Percentiles rank a stretch among this genome's conserved stretches.
Conservation (phyloP, 2,329 filamentous ascomycete species). For the Curvularia hawaiiensis region DNA sequence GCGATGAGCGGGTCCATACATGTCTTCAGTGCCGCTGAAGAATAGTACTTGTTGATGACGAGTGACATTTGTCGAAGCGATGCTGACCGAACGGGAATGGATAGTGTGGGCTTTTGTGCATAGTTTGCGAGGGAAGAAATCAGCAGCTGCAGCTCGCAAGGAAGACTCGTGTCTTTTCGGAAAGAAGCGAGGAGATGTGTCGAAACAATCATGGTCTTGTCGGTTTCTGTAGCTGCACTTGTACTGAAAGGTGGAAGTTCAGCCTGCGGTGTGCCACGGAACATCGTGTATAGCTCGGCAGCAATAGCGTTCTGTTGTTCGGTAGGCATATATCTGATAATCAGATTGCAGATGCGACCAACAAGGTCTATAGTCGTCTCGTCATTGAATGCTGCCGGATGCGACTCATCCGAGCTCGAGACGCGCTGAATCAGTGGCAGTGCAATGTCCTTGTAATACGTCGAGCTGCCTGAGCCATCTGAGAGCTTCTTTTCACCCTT, state of each 20-base stretch:
- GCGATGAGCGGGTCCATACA: conserved; percentile 49
- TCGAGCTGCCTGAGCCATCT: conserved; percentile 45
- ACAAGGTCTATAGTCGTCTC: conserved; percentile 62
- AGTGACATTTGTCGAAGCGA: conserved; percentile 53
- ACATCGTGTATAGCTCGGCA: conserved; percentile 61
- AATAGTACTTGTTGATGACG: conserved; percentile 55
- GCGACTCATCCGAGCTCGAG: conserved; percentile 39
- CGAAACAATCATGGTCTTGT: conserved; percentile 60
- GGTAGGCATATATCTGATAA: conserved; percentile 59
- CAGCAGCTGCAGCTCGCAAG: conserved; percentile 39
- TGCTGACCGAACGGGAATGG: conserved; percentile 36
- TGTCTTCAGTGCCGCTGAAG: conserved; percentile 47
- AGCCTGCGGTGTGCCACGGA: conserved; percentile 42
- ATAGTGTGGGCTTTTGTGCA: conserved; percentile 35
- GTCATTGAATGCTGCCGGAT: conserved; percentile 49
- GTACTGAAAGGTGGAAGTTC: conserved; percentile 41
- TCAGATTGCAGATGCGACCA: conserved; percentile 64
- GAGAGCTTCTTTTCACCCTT: conserved; percentile 59
- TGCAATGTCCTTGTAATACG: conserved; percentile 55
- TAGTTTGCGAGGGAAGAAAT: conserved; percentile 48
- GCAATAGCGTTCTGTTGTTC: conserved; percentile 59
- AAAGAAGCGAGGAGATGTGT: conserved; percentile 62
- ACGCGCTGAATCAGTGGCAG: conserved; percentile 50
- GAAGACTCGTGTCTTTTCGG: conserved; percentile 42
- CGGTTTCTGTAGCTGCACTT: conserved; percentile 40